These are phyloP conservation scores for Wickerhamiella kazuoi DNA, from an alignment of 805 yeast species.

Conservation along the genomic window DNA sequence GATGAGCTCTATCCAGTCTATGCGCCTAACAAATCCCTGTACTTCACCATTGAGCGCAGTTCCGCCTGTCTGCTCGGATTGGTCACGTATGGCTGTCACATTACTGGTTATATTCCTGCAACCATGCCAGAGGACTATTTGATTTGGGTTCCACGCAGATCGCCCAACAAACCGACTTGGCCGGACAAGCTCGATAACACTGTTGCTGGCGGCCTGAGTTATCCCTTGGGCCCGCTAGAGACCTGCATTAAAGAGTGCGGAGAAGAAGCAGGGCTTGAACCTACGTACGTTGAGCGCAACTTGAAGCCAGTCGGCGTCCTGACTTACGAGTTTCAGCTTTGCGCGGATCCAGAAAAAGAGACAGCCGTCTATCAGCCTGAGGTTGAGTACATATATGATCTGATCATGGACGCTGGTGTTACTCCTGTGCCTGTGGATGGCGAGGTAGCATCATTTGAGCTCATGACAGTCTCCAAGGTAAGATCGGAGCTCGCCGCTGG, in stretches of 20 bases:
- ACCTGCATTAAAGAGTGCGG: slow-evolving; percentile 71
- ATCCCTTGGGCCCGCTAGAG: slow-evolving; percentile 56
- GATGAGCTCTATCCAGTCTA: slow-evolving; percentile 64
- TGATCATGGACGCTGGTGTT: slow-evolving; percentile 31
- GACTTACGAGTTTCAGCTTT: slow-evolving; percentile 32
- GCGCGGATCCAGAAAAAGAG: slow-evolving; percentile 23
- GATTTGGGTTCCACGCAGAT: slow-evolving; percentile 71
- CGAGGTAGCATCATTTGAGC: slow-evolving; percentile 57
- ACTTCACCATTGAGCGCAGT: slow-evolving; percentile 62
- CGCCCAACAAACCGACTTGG: slow-evolving; percentile 63
- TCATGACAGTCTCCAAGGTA: slow-evolving; percentile 46
- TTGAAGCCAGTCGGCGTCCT: slow-evolving; percentile 43
- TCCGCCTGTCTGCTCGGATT: slow-evolving; percentile 70
- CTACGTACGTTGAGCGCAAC: slow-evolving; percentile 30
- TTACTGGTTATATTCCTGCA: slow-evolving; percentile 57
- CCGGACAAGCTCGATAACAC: slow-evolving; percentile 88
- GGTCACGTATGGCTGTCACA: slow-evolving; percentile 76
- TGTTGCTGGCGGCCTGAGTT: slow-evolving; percentile 86
- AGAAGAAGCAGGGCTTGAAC: slow-evolving; percentile 75
- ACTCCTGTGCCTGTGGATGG: slow-evolving; percentile 47
- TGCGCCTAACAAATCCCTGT: slow-evolving; percentile 35
- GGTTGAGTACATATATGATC: slow-evolving; percentile 63
- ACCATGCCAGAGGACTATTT: slow-evolving; percentile 19
- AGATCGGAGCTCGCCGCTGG: slow-evolving; percentile 30
- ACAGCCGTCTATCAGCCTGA: slow-evolving; percentile 70